Base-by-base conservation (phyloP, 495 filamentous ascomycete species). In the Daldinia decipiens region DNA sequence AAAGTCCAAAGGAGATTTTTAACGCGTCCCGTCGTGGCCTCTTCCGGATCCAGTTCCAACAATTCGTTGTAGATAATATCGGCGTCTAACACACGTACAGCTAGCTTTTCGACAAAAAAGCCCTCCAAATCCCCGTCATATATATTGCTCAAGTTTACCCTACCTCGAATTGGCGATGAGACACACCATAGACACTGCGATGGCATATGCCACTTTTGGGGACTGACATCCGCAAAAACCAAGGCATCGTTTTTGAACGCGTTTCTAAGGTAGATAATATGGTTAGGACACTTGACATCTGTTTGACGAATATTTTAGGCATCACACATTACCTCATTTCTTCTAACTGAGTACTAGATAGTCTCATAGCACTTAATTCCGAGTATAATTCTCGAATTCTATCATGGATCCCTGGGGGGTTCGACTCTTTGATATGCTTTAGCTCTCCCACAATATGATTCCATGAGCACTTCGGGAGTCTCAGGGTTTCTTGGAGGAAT, bases 161-260 rank as follows among this genome's bases (percentile, higher is more conserved):
- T 81, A 3, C 78, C 80, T n/a, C 70, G 55, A 45, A 84, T 78
- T 26, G 75, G 51, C 6, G 81, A 73, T 6, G 76, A 65, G 34
- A 69, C 73, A 4, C 81, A 81, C 81, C 81, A 84, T 29, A 84
- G 59, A 63, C 81, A 83, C 47, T 78, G 56, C 1, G 76, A 76
- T 9, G 70, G 43, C 12, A 62, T 75, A 65, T 75, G 40, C 82
- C 82, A 84, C 26, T 62, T 52, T 38, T 52, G 19, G 8, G 43
- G 19, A 9, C 53, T 67, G 15, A 65, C 39, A 29, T 73, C 63
- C 3, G 26, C 17, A 29, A 71, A 81, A 45, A 81, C 75, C 19
- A 83, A 68, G 0, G 47, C 31, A 3, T 78, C 24, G 3, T 56
- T 38, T 36, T 79, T 62, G 67, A 80, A 81, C 9, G 12, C 38